Base-by-base conservation (phyloP, 352 stramenopile genomes). In the Phytopythium litorale region DNA sequence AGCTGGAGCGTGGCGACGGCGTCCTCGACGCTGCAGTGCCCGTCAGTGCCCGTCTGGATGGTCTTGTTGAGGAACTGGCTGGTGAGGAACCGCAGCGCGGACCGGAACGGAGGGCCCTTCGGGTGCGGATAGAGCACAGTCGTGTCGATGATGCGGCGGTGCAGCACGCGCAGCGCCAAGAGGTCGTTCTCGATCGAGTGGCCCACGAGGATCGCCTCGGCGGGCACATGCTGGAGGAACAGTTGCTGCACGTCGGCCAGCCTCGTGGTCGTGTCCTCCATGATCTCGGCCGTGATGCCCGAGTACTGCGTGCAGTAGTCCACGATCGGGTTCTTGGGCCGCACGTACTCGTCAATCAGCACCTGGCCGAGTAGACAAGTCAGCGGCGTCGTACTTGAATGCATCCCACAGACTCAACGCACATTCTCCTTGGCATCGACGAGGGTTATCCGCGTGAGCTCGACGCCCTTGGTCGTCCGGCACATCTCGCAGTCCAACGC, bases 141-240 rank as follows among this genome's bases (percentile, higher is more conserved):
- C 6, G 88, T 97, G 65, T 97, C 88, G 40, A 95, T 89, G 56
- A 93, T 65, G 30, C 84, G 84, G 21, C 73, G 71, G 58, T 97
- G 88, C 48, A 92, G 57, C 18, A 96, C 65, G 12, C 72, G 67
- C 30, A 97, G 67, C 11, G 84, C 85, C 55, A 73, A 60, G 7
- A 96, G 64, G 60, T 97, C 88, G 65, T 95, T 96, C 59, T 97
- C 88, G 54, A 97, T 85, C 45, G 84, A 94, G 64, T 97, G 88
- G 18, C 88, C 88, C n/a, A 96, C 84, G 32, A 96, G 71, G 45
- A 96, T 91, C 6, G 87, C 85, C 23, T 92, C 72, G 0, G 79
- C 76, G 7, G 84, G 75, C 0, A 92, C 78, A 46, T 87, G 55
- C 15, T 71, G 53, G 4, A 93, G 55, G 38, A 95, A 86, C 11